Conservation (phyloP, 1,139 yeast species). For the Meyerozyma sp. region DNA sequence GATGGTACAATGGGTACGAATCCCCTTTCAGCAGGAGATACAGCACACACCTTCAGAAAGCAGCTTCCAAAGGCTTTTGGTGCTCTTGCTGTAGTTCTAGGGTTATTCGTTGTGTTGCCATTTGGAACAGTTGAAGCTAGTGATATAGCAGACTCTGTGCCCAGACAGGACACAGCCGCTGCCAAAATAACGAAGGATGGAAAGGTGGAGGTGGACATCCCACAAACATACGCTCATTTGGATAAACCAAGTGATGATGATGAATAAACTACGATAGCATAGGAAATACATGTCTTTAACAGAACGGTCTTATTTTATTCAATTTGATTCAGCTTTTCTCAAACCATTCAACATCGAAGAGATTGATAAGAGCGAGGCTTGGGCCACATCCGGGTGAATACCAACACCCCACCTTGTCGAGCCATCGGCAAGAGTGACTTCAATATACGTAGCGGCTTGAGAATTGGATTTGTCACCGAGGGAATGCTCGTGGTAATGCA, state of each 20-base stretch:
- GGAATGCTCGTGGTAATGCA: conserved; percentile 87
- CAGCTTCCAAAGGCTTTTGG: conserved; percentile 13
- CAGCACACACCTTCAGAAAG: conserved; percentile 5
- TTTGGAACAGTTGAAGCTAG: conserved; percentile 7
- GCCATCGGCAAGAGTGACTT: conserved; percentile 48
- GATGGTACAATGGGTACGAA: conserved; percentile 7
- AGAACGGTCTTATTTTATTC: neutral
- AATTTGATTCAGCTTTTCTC: neutral
- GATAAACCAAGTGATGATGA: conserved; percentile 14
- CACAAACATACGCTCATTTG: conserved; percentile 14
- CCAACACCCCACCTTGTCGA: conserved; percentile 88
- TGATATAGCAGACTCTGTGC: conserved; percentile 11
- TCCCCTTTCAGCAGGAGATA: conserved; percentile 8
- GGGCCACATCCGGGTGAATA: conserved; percentile 86
- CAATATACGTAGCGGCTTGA: conserved; percentile 87
- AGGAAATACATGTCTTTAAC: no score
- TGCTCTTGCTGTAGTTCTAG: conserved; percentile 9
- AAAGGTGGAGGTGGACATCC: conserved; percentile 13
- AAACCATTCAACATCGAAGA: conserved; percentile 65
- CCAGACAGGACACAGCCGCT: conserved; percentile 9
- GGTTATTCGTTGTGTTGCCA: conserved; percentile 15
- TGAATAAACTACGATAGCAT: conserved; percentile 1
- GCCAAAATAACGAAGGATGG: conserved; percentile 11
- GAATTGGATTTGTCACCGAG: conserved; percentile 77
- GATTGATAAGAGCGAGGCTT: conserved; percentile 79